Base-by-base conservation (phyloP, 2,329 filamentous ascomycete genomes). In the Corinectria fuckeliana region DNA sequence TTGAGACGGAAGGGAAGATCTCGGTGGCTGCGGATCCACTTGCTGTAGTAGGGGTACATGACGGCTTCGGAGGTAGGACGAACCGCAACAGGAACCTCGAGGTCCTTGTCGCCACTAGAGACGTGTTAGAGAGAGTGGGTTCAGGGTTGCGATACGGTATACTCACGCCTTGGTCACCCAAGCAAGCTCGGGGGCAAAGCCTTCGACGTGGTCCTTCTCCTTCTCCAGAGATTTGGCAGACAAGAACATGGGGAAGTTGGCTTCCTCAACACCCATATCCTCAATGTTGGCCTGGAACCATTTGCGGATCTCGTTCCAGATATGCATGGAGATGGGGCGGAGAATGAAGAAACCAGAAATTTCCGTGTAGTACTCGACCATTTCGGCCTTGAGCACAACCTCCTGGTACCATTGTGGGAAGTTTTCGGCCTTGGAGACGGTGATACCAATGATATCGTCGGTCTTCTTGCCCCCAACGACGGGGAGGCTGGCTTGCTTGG, bases 401-500 rank as follows among this genome's bases (percentile, higher is more conserved):
- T 99, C 94, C 80, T 97, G 92, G 79, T 99, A 99, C 95, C 95
- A 99, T 78, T 89, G 88, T 50, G 92, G 85, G 75, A 99, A 95
- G 79, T 98, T 92, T 47, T 91, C 89, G 48, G 89, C 82, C 79
- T 97, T 98, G 64, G 85, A 84, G 61, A 91, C 88, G 64, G 93
- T 95, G 72, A 97, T 97, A 65, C 93, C 93, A 70, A 95, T 96
- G 66, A 96, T 86, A 65, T 88, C 85, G 72, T 87, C 85, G 9
- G 78, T 70, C 78, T 87, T 87, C 79, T 87, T 87, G 69, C 82
- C 82, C 53, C 83, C 83, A 30, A 84, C 82, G 21, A 87, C 77
- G 23, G 83, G 78, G 50, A 87, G 72, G 14, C 45, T 68, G 52
- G 71, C 65, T 71, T 85, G 80, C 77, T 87, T 87, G 32, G 84